Evolutionary conservation across 2,329 filamentous ascomycete species (phyloP), one percentile per base, ranked within the genome.

Genomic region (Botrytis fabae): DNA sequence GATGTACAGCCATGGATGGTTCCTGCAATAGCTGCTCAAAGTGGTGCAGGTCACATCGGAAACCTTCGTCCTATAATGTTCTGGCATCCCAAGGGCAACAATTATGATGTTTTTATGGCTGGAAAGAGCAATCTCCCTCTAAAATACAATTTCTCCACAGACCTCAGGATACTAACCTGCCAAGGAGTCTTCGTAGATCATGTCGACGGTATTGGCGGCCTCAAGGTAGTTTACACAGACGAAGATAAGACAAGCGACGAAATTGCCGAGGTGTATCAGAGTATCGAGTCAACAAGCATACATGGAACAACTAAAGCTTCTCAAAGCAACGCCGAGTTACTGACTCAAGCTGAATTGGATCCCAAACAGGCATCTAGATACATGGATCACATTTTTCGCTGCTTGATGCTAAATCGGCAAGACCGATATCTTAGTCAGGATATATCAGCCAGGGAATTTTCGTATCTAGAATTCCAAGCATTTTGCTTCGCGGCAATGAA

Each of bases 121-220:
- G 68, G 72, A 20, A 59, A 57, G 4, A 74, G 35, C 54, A 46
- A 61, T 28, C 10, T 2, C 14, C 25, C 69, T 32, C 22, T 65
- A 7, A 2, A 70, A 51, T 51, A 44, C n/a, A 60, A 14, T 10
- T 40, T 75, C 25, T 73, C 73, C 44, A 22, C n/a, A 6, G 69
- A 74, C 57, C 61, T 70, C 38, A 57, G 35, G 32, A 70, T 22
- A 9, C 46, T 75, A 32, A 72, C 38, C 1, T 74, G 71, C 28
- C 59, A 72, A 59, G 74, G 70, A 3, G 28, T 74, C 32, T 68
- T 75, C 4, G 28, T 74, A 38, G 71, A 76, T 66, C 32, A 28
- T 62, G 69, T 76, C 40, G 72, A 76, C 61, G 73, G 74, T 16
- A 70, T 76, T 40, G 73, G 74, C 4, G 74, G 73, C n/a, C 46